These are phyloP conservation scores for Boletus insuetus DNA, from an alignment of 768 basidiomycete species.

Conservation along the genomic window DNA sequence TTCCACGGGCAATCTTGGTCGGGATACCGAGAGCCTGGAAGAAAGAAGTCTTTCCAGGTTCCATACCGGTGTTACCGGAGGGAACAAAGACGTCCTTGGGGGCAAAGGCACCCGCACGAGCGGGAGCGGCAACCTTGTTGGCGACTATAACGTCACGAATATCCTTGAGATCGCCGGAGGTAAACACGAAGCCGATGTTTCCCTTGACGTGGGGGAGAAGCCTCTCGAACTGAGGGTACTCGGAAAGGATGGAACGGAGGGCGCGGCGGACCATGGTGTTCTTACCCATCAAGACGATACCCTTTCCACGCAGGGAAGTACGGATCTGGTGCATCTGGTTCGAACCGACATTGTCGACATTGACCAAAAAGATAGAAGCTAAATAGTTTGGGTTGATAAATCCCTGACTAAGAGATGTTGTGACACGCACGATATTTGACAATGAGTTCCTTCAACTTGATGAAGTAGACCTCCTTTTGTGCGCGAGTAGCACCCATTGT, in stretches of 20 bases:
- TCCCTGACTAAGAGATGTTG: not conserved
- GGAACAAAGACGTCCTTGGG: slow-evolving; percentile 91
- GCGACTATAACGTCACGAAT: slow-evolving; percentile 88
- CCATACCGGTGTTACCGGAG: slow-evolving; percentile 99
- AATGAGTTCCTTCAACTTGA: slow-evolving; percentile 91
- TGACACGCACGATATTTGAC: slow-evolving; percentile 77
- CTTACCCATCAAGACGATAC: slow-evolving; percentile 98
- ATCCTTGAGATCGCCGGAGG: slow-evolving; percentile 87
- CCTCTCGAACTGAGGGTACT: slow-evolving; percentile 92
- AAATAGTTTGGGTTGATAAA: slow-evolving; percentile 4
- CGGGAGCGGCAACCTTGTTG: slow-evolving; percentile 98
- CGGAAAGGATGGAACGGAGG: slow-evolving; percentile 84
- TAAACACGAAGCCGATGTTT: slow-evolving; percentile 99
- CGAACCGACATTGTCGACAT: slow-evolving; percentile 99
- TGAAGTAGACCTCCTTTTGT: slow-evolving; percentile 90
- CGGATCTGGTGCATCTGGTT: slow-evolving; percentile 99
- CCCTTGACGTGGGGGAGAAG: slow-evolving; percentile 95
- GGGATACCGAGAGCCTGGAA: slow-evolving; percentile 99
- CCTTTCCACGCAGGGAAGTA: slow-evolving; percentile 93
- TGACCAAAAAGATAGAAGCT: slow-evolving; percentile 99
- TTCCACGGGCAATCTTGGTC: slow-evolving; percentile 99
- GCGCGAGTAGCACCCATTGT: slow-evolving; percentile 91
- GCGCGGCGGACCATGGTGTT: slow-evolving; percentile 99
- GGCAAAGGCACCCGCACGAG: slow-evolving; percentile 95
- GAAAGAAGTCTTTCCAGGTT: slow-evolving; percentile 99